These are phyloP conservation scores for Sarcocystis neurona DNA, from an alignment of 169 alveolate species.

Conservation along the genomic window DNA sequence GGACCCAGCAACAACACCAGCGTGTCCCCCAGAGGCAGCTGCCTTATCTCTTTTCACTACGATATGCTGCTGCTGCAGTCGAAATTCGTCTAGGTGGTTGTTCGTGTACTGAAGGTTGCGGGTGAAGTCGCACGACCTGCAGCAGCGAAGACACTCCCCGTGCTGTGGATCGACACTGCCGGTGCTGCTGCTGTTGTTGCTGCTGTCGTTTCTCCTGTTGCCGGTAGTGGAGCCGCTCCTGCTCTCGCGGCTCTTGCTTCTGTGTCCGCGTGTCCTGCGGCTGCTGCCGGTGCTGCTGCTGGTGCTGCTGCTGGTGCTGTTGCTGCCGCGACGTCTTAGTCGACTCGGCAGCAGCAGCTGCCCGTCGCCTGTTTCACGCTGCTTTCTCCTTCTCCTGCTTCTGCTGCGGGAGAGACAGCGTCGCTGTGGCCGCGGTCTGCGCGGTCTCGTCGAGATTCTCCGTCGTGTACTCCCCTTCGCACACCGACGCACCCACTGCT, in stretches of 20 bases:
- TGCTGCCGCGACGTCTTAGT: background rate
- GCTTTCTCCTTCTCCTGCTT: background rate
- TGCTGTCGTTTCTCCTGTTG: background rate
- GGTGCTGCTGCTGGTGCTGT: slow-evolving; percentile 17
- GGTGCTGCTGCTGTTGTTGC: slow-evolving; percentile 36
- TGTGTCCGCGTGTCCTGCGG: background rate
- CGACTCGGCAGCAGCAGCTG: slow-evolving; percentile 29
- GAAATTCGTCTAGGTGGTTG: too few relatives aligned
- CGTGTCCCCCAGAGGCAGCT: slow-evolving; percentile 16
- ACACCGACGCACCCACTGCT: background rate
- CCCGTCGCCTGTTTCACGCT: slow-evolving; percentile 2
- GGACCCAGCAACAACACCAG: background rate
- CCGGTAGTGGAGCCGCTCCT: background rate
- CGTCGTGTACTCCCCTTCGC: slow-evolving; percentile 17
- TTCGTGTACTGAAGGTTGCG: background rate
- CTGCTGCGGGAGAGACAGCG: slow-evolving; percentile 3
- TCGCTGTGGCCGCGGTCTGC: background rate
- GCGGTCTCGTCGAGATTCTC: background rate
- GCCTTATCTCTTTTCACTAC: too few relatives aligned
- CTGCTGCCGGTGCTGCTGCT: slow-evolving; percentile 16
- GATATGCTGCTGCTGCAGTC: too few relatives aligned
- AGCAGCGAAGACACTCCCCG: background rate
- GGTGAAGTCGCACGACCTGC: background rate
- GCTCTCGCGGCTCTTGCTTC: background rate
- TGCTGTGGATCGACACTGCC: background rate